These are phyloP conservation scores for Umbellularia californica DNA, from an alignment of 164 flowering plant genomes.

Conservation along the genomic window DNA sequence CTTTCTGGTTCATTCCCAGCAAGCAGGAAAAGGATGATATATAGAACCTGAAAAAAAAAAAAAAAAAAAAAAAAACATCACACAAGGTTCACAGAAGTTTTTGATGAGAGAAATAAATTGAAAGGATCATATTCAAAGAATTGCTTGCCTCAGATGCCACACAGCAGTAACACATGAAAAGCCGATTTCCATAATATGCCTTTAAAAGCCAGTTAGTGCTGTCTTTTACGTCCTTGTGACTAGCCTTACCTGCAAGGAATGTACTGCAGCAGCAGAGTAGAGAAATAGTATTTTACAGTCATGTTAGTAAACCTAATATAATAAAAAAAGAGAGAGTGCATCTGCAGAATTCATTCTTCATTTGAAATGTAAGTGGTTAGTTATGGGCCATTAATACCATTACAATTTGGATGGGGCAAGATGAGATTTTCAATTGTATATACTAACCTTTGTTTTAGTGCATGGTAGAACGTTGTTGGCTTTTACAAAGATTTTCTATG, in stretches of 20 bases:
- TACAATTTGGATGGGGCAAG: too few species aligned
- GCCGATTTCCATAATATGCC: constrained; percentile 75
- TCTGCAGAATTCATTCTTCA: too few species aligned
- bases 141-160: constrained; percentile 81
- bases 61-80: constrained; percentile 7
- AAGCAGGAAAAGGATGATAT: constrained; percentile 66
- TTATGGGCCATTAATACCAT: too few species aligned
- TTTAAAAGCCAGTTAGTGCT: constrained; percentile 86
- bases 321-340: too few species aligned
- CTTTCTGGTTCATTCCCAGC: constrained; percentile 45
- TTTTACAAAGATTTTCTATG: too few species aligned
- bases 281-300: not conserved
- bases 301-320: too few species aligned
- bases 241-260: constrained; percentile 75
- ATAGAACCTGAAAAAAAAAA: constrained; percentile 62
- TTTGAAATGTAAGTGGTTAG: too few species aligned
- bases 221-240: constrained; percentile 97
- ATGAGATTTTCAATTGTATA: too few species aligned
- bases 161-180: constrained; percentile 90
- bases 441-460: too few species aligned
- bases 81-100: constrained; percentile 2
- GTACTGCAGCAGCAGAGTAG: constrained; percentile 48
- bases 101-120: not conserved
- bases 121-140: not conserved
- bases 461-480: too few species aligned